Evolutionary conservation across 306 rosid species (phyloP).

Genomic region (barrel medic (Medicago truncatula)): MtrunA17r5.0-ANR NC_053042.1:50818001-50818500

Average conservation of each 20-base stretch:
- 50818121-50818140: no score
- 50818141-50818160: no score
- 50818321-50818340: constrained; percentile 53
- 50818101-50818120: no score
- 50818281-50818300: constrained; percentile 29
- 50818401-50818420: constrained; percentile 63
- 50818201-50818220: constrained; percentile 10
- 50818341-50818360: constrained; percentile 79
- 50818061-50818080: no score
- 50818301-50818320: constrained; percentile 58
- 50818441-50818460: constrained; percentile 85
- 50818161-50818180: background rate
- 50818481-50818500: constrained; percentile 58
- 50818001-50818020: no score
- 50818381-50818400: constrained; percentile 73
- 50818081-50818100: no score
- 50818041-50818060: no score
- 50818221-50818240: background rate
- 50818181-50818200: background rate
- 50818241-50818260: background rate
- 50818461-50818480: constrained; percentile 59
- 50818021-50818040: no score
- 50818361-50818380: constrained; percentile 71
- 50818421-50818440: constrained; percentile 57
- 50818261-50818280: background rate